These are phyloP conservation scores for Selaginella tamariscina DNA, from an alignment of 75 land plant species.

Conservation along the genomic window DNA sequence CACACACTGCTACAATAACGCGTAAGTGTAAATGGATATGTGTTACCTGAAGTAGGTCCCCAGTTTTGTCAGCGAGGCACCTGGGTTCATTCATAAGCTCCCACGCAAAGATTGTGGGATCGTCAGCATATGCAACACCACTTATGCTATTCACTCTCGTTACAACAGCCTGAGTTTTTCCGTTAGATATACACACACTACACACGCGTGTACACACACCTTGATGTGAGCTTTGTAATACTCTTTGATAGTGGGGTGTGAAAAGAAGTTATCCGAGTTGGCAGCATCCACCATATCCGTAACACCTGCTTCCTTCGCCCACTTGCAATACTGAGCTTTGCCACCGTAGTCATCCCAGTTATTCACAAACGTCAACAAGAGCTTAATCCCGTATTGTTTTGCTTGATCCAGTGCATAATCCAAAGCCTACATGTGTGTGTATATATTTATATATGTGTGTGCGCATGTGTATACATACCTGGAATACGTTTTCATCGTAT, in stretches of 20 bases:
- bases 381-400: neutral
- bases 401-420: conserved; percentile 2
- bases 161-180: conserved; percentile 34
- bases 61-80: conserved; percentile 61
- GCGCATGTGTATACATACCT: too few relatives aligned
- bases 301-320: conserved; percentile 1
- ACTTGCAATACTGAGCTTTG: neutral
- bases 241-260: conserved; percentile 44
- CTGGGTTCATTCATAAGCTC: conserved; percentile 90
- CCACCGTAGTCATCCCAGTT: conserved; percentile 9
- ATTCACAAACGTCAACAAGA: neutral
- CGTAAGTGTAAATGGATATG: neutral
- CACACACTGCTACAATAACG: neutral
- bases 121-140: conserved; percentile 65
- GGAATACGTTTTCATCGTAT: conserved; percentile 52
- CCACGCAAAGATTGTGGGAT: conserved; percentile 93
- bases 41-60: conserved; percentile 52
- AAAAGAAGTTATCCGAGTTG: conserved; percentile 56
- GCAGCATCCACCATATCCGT: conserved; percentile 22
- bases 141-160: conserved; percentile 75
- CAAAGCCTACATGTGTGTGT: neutral
- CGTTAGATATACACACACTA: neutral
- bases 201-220: conserved; percentile 17
- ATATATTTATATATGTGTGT: neutral
- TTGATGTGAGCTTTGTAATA: conserved; percentile 61